phyloP scores from a whole-genome alignment of 2,329 filamentous ascomycete species.

The Zasmidium angulare region DNA sequence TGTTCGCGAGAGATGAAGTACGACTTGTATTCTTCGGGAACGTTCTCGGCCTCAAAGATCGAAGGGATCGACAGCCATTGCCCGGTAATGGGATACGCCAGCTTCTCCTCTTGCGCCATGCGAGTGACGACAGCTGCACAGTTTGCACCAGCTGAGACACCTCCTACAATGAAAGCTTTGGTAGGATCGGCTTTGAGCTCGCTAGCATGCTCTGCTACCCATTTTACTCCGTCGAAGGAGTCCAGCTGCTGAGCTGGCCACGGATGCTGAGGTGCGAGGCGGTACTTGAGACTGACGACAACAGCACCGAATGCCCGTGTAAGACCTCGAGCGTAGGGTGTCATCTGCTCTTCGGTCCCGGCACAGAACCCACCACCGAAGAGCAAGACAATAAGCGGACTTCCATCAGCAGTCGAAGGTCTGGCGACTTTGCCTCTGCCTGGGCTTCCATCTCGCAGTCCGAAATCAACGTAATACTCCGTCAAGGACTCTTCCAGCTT shows the following conservation, averaged over 20 bases:
- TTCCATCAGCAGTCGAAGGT: background rate
- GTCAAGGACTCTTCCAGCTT: background rate
- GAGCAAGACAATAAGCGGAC: background rate
- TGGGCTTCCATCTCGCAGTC: background rate
- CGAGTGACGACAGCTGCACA: conserved; percentile 41
- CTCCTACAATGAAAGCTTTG: conserved; percentile 49
- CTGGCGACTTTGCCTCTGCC: background rate
- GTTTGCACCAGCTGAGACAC: conserved; percentile 48
- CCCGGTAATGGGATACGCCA: conserved; percentile 48
- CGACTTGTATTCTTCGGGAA: conserved; percentile 42
- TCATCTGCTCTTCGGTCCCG: conserved; percentile 28
- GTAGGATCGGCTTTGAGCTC: conserved; percentile 42
- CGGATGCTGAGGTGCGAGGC: conserved; percentile 48
- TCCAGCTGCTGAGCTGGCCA: conserved; percentile 49
- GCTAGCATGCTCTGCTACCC: conserved; percentile 36
- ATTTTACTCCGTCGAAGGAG: conserved; percentile 48
- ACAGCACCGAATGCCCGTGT: conserved; percentile 38
- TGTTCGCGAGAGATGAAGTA: conserved; percentile 36
- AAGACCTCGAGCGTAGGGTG: conserved; percentile 25
- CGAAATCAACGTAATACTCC: background rate
- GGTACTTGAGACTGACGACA: conserved; percentile 45
- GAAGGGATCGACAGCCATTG: conserved; percentile 37
- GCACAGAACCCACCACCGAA: conserved; percentile 1
- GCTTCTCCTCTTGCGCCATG: conserved; percentile 41
- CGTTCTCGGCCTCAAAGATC: conserved; percentile 37